These are phyloP conservation scores for Fusarium sp. DNA, from an alignment of 2,329 filamentous ascomycete genomes.

Conservation along the genomic window DNA sequence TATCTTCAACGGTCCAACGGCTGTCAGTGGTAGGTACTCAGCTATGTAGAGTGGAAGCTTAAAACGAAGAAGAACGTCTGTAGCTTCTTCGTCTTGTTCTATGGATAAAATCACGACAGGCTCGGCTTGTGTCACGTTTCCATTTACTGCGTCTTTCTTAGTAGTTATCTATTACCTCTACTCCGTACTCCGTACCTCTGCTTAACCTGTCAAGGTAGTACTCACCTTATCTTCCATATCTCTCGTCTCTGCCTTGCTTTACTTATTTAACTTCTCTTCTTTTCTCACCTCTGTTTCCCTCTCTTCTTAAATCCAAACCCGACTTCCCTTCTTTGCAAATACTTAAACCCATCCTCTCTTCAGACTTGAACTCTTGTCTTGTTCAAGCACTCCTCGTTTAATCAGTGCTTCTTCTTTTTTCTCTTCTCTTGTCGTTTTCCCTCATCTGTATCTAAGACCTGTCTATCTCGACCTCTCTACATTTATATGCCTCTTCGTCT, in stretches of 20 bases:
- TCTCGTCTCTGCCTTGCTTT: background rate
- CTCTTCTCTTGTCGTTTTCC: slow-evolving; percentile 2
- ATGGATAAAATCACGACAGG: slow-evolving; percentile 10
- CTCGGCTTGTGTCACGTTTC: slow-evolving; percentile 13
- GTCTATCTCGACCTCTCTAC: slow-evolving; percentile 6
- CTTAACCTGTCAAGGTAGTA: slow-evolving; percentile 22
- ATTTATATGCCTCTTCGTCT: slow-evolving; percentile 31
- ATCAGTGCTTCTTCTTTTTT: slow-evolving; percentile 1
- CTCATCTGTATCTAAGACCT: slow-evolving; percentile 28
- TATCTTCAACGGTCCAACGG: background rate
- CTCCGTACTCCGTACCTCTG: too few relatives aligned
- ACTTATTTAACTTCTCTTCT: slow-evolving; percentile 7
- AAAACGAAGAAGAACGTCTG: background rate
- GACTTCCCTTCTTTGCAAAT: slow-evolving; percentile 13
- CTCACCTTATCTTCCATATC: slow-evolving; percentile 23
- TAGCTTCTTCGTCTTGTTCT: background rate
- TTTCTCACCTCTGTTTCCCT: background rate
- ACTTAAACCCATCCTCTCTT: slow-evolving; percentile 7
- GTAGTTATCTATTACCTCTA: background rate
- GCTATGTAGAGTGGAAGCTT: background rate
- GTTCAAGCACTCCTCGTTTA: slow-evolving; percentile 5
- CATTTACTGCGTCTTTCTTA: background rate
- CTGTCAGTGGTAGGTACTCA: background rate
- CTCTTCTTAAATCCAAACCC: background rate
- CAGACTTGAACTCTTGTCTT: slow-evolving; percentile 2